These are phyloP conservation scores for Isatis tinctoria DNA, from an alignment of 345 rosid genomes.

Conservation along the genomic window DNA sequence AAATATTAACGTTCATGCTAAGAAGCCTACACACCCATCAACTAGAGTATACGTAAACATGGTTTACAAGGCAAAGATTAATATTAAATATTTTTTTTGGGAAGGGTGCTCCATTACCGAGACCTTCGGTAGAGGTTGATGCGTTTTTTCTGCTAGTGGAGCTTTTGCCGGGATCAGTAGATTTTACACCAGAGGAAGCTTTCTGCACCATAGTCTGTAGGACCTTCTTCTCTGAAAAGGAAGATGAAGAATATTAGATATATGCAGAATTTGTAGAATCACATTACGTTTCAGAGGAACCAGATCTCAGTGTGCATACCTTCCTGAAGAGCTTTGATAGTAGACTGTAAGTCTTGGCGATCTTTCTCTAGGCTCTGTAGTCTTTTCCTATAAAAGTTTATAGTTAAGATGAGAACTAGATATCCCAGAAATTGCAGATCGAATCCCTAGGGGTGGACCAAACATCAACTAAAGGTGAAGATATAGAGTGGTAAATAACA, in stretches of 20 bases:
- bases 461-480: slow-evolving; percentile 9
- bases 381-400: slow-evolving; percentile 62
- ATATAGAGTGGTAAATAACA: background rate
- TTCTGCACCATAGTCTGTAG: slow-evolving; percentile 82
- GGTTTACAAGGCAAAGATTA: background rate
- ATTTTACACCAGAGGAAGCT: slow-evolving; percentile 56
- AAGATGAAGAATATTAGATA: slow-evolving; percentile 6
- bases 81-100: background rate
- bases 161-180: slow-evolving; percentile 40
- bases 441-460: background rate
- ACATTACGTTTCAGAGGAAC: background rate
- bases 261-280: slow-evolving; percentile 2
- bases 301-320: slow-evolving; percentile 41
- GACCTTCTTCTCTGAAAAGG: slow-evolving; percentile 77
- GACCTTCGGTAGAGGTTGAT: slow-evolving; percentile 86
- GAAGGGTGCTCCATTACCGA: slow-evolving; percentile 43
- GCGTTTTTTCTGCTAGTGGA: slow-evolving; percentile 46
- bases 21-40: background rate
- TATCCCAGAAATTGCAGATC: slow-evolving; percentile 1
- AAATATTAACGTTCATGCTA: background rate
- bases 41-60: background rate
- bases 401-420: background rate
- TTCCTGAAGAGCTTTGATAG: slow-evolving; percentile 89
- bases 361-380: slow-evolving; percentile 81
- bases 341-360: slow-evolving; percentile 79